phyloP scores from a whole-genome alignment of 495 filamentous ascomycete species.

The Penicillium dipodomyicola region DNA sequence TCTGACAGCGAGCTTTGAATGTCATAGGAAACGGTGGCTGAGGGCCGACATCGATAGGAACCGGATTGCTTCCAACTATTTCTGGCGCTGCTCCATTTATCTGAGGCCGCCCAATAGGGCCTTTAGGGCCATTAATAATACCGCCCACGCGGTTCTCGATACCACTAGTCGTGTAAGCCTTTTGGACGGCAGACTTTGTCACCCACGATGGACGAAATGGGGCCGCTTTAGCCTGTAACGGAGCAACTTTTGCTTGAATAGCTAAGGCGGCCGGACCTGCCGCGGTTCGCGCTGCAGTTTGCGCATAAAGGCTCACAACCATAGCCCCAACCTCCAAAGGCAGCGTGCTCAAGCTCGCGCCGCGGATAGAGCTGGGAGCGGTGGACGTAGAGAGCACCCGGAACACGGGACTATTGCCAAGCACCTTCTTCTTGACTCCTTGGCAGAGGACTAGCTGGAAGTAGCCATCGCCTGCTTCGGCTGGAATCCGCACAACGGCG shows the following conservation, averaged over 20 bases:
- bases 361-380: slow-evolving; percentile 57
- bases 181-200: slow-evolving; percentile 38
- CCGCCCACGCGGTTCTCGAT: slow-evolving; percentile 36
- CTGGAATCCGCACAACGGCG: slow-evolving; percentile 59
- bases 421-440: slow-evolving; percentile 49
- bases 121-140: slow-evolving; percentile 20
- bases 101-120: slow-evolving; percentile 16
- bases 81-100: slow-evolving; percentile 16
- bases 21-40: slow-evolving; percentile 56
- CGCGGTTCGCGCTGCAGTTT: slow-evolving; percentile 44
- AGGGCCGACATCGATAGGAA: slow-evolving; percentile 50
- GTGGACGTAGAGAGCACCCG: slow-evolving; percentile 60
- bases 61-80: slow-evolving; percentile 6
- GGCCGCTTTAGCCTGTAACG: slow-evolving; percentile 34
- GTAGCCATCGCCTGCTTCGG: slow-evolving; percentile 62
- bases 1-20: slow-evolving; percentile 42
- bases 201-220: slow-evolving; percentile 39
- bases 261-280: slow-evolving; percentile 47
- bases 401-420: slow-evolving; percentile 64
- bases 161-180: slow-evolving; percentile 42
- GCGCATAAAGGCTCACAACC: slow-evolving; percentile 52
- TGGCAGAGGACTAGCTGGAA: slow-evolving; percentile 62
- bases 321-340: slow-evolving; percentile 63
- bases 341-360: slow-evolving; percentile 61
- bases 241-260: slow-evolving; percentile 38